Conservation (phyloP, 2,329 filamentous ascomycete species). For the Cytospora leucostoma region DNA sequence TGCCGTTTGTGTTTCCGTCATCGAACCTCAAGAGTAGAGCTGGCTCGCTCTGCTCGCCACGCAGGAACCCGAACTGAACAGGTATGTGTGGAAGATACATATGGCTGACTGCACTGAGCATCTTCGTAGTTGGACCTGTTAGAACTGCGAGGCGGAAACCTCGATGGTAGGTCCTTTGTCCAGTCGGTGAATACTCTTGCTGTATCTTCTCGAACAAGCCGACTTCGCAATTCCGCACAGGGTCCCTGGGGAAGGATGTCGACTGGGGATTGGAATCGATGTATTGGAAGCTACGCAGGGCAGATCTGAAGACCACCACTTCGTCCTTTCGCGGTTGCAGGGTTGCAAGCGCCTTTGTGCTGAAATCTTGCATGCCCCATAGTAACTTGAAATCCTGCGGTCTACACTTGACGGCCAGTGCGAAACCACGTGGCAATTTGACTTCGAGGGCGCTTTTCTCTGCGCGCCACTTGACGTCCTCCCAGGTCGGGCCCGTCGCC, state of each 20-base stretch:
- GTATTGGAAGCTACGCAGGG: conserved; percentile 76
- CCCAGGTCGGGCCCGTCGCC: conserved; percentile 72
- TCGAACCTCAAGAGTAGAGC: conserved; percentile 71
- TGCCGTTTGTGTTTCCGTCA: conserved; percentile 65
- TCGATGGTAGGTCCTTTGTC: conserved; percentile 70
- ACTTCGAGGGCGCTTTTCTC: conserved; percentile 67
- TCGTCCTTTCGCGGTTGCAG: conserved; percentile 72
- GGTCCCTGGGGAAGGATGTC: conserved; percentile 73
- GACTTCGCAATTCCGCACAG: conserved; percentile 70
- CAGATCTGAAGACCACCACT: conserved; percentile 66
- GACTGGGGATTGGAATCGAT: conserved; percentile 72
- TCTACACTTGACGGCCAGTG: conserved; percentile 68
- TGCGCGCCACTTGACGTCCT: conserved; percentile 77
- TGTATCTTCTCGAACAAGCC: conserved; percentile 72
- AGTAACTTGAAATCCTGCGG: conserved; percentile 78
- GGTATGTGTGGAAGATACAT: conserved; percentile 65
- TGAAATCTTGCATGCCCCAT: conserved; percentile 85
- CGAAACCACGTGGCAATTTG: conserved; percentile 73
- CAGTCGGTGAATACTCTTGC: conserved; percentile 70
- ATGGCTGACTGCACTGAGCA: conserved; percentile 75
- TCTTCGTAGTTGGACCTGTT: conserved; percentile 75
- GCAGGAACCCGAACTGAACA: conserved; percentile 76
- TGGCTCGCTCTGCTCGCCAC: conserved; percentile 69
- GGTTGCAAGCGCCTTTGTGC: conserved; percentile 71
- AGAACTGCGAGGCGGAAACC: conserved; percentile 79